Evolutionary conservation across 495 filamentous ascomycete species (phyloP).

Genomic region (Pyrenula aspistea): DNA sequence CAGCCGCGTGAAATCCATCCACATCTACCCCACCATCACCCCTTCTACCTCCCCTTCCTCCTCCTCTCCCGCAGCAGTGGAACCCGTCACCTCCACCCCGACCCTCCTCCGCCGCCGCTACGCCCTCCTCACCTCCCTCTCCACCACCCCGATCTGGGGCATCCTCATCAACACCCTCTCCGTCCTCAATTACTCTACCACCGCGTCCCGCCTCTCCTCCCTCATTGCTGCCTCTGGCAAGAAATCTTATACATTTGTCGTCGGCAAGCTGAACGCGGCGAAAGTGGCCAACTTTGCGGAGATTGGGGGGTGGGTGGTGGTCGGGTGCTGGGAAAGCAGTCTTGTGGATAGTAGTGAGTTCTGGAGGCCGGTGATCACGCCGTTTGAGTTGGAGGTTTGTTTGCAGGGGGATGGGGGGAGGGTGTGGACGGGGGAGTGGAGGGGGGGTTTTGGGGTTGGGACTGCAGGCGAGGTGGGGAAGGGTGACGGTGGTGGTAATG

Average conservation of each 20-base stretch:
- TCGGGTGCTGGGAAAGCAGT: conserved; percentile 96
- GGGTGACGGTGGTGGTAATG: conserved; percentile 35
- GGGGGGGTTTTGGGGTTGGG: conserved; percentile 44
- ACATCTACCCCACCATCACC: conserved; percentile 52
- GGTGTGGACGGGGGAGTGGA: conserved; percentile 68
- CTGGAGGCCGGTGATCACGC: conserved; percentile 78
- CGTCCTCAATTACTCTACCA: conserved; percentile 77
- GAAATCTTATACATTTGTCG: conserved; percentile 91
- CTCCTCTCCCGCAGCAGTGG: neutral
- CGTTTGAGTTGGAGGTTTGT: conserved; percentile 74
- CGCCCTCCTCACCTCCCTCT: conserved; percentile 68
- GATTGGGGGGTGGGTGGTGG: conserved; percentile 90
- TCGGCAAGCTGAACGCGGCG: conserved; percentile 89
- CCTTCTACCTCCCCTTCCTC: conserved; percentile 21
- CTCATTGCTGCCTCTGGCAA: conserved; percentile 68
- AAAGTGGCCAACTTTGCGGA: conserved; percentile 96
- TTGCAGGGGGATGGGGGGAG: conserved; percentile 57
- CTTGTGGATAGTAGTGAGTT: conserved; percentile 77
- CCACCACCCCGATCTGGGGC: conserved; percentile 73
- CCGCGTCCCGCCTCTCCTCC: conserved; percentile 56
- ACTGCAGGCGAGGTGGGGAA: neutral
- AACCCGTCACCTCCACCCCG: conserved; percentile 33
- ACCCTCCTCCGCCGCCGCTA: conserved; percentile 72
- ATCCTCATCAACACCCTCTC: conserved; percentile 92
- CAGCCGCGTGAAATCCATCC: conserved; percentile 63